Percentiles rank a stretch among this genome's conserved stretches.
These are phyloP conservation scores for Luffa aegyptiaca DNA, from an alignment of 306 rosid genomes.

Conservation along the genomic window DNA sequence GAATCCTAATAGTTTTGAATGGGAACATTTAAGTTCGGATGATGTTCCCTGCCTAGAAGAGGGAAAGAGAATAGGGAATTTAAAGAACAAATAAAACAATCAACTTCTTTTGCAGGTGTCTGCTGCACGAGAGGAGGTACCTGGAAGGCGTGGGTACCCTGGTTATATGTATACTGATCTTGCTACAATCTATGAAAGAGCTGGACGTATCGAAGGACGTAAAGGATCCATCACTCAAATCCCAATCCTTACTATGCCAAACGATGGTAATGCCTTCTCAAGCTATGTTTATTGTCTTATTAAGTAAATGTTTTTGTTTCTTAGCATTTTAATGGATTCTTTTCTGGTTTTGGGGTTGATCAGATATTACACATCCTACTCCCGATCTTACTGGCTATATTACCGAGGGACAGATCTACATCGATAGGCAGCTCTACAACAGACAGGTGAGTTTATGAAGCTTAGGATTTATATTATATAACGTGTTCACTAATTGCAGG, in stretches of 20 bases:
- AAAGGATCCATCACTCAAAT: constrained; percentile 98
- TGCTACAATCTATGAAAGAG: constrained; percentile 98
- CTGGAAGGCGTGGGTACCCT: constrained; percentile 99
- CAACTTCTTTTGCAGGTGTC: constrained; percentile 56
- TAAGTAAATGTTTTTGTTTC: constrained; percentile 1
- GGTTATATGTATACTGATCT: constrained; percentile 99
- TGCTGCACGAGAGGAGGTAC: constrained; percentile 99
- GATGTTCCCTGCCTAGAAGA: background rate
- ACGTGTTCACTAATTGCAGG: background rate
- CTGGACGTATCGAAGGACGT: constrained; percentile 98
- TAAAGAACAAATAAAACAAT: background rate
- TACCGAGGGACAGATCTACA: constrained; percentile 96
- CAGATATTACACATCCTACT: constrained; percentile 98
- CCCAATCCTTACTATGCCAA: constrained; percentile 97
- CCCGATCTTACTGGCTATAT: constrained; percentile 99
- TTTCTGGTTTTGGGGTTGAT: background rate
- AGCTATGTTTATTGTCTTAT: constrained; percentile 10
- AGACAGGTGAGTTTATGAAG: constrained; percentile 59
- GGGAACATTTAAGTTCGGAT: background rate
- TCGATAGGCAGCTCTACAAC: constrained; percentile 89
- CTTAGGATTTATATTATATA: background rate
- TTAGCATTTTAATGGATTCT: background rate
- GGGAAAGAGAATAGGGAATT: background rate
- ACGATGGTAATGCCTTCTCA: constrained; percentile 54
- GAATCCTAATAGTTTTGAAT: background rate